Evolutionary conservation across 2,329 filamentous ascomycete genomes (phyloP), one percentile per base, ranked within the genome.

Genomic region (Sporothrix phasma): DNA sequence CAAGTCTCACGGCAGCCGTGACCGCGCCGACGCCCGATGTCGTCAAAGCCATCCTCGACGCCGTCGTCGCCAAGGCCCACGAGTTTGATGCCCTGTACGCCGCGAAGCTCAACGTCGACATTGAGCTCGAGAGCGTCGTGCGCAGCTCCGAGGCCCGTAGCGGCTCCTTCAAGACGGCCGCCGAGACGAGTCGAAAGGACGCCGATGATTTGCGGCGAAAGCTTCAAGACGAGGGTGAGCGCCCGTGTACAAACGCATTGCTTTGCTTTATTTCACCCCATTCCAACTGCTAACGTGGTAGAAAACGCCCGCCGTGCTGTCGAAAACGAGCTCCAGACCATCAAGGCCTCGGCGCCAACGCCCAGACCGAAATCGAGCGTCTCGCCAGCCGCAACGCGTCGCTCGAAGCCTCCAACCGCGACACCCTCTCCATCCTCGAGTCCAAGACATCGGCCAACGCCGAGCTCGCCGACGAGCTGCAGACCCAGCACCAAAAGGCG

Each of bases 41-140:
- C 29, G 88, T 97, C 68, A 82, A 84, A 65, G 79, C 84, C 47
- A 80, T 99, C 61, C 82, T 99, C 46, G 80, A 84, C 67, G 87
- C 89, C 29, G 84, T 97, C 62, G 83, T 87, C 26, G 78, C 80
- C 34, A 96, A 94, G 74, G 91, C 90, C 41, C 89, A 87, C 70
- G 91, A 96, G 71, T 88, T 85, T 70, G 91, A 96, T 73, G 83
- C 86, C 45, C 78, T 96, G 46, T 90, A 88, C 70, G 88, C 93
- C 10, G 90, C 96, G 68, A 97, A 97, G 77, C 82, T 97, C 51
- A 88, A 90, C 69, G 80, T 90, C 53, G 91, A 96, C 71, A 94
- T 99, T 51, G 92, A 97, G 78, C 83, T 97, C 7, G 94, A 99
- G 74, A 94, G 91, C 75, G 88, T 88, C 19, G 88, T 96, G 56